These are phyloP conservation scores for Gnomoniopsis smithogilvyi DNA, from an alignment of 2,329 filamentous ascomycete species.

Conservation along the genomic window DNA sequence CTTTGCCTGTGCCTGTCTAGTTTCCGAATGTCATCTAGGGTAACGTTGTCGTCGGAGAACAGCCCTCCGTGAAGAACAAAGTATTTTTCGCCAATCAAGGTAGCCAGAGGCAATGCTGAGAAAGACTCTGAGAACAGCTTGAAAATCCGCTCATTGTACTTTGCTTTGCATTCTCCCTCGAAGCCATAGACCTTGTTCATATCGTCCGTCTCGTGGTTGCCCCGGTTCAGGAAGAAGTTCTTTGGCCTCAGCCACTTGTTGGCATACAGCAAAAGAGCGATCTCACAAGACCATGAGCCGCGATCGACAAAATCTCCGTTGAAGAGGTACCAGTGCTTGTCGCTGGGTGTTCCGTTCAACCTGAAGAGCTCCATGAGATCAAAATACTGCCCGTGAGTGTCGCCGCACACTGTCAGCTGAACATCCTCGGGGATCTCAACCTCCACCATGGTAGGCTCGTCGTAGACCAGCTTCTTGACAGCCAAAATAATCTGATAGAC, in stretches of 20 bases:
- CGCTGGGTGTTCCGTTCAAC: constrained; percentile 78
- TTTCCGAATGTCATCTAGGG: constrained; percentile 90
- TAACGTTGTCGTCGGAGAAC: constrained; percentile 92
- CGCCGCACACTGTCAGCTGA: constrained; percentile 89
- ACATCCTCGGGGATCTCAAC: constrained; percentile 74
- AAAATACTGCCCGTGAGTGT: constrained; percentile 98
- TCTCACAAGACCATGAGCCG: constrained; percentile 97
- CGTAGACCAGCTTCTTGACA: constrained; percentile 83
- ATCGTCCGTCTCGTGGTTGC: constrained; percentile 98
- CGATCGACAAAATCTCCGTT: constrained; percentile 98
- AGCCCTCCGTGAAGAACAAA: constrained; percentile 91
- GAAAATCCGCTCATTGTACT: constrained; percentile 93
- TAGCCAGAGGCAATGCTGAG: constrained; percentile 88
- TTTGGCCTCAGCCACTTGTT: constrained; percentile 94
- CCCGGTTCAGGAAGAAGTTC: constrained; percentile 91
- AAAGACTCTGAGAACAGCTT: constrained; percentile 98
- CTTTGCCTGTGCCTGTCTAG: constrained; percentile 86
- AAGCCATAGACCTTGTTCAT: constrained; percentile 99
- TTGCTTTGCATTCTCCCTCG: constrained; percentile 96
- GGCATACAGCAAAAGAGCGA: constrained; percentile 87
- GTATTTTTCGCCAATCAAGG: constrained; percentile 85
- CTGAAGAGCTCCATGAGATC: constrained; percentile 96
- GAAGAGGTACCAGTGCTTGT: constrained; percentile 92
- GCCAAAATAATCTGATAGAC: constrained; percentile 94
- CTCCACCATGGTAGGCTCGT: constrained; percentile 97